phyloP scores from a whole-genome alignment of 129 eudicot genomes.

The Erigeron canadensis region DNA sequence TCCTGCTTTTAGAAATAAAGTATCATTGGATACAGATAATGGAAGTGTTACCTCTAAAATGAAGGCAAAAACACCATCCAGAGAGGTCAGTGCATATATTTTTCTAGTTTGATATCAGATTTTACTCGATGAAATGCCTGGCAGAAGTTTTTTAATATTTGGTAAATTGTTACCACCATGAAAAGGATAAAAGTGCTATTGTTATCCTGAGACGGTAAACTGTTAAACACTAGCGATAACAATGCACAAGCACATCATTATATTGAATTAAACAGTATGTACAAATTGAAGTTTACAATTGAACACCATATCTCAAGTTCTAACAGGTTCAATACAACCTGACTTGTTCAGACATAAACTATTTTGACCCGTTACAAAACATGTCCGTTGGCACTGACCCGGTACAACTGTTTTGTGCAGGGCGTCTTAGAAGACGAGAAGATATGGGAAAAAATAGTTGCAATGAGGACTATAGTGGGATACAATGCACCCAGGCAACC shows the following conservation, averaged over 20 bases:
- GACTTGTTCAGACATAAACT: too few species aligned
- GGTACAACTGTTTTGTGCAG: conserved; percentile 18
- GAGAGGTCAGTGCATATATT: conserved; percentile 22
- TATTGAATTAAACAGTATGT: too few species aligned
- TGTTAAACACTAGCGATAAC: too few species aligned
- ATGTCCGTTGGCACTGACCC: neutral
- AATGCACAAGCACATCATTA: too few species aligned
- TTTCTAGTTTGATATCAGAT: neutral
- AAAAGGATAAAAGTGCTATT: too few species aligned
- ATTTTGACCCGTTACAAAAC: neutral
- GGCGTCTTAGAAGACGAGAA: conserved; percentile 37
- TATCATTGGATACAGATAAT: conserved; percentile 8
- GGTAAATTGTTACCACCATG: neutral
- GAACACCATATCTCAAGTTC: too few species aligned
- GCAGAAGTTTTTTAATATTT: neutral
- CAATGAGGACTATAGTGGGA: conserved; percentile 67
- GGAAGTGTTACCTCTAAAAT: conserved; percentile 7
- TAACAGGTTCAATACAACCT: too few species aligned
- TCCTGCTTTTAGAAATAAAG: conserved; percentile 20
- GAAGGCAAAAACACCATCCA: conserved; percentile 11
- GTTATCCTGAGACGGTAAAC: too few species aligned
- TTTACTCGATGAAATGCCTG: too few species aligned
- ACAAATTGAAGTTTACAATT: too few species aligned
- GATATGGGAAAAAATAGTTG: conserved; percentile 62
- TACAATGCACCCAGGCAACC: conserved; percentile 37